Evolutionary conservation across 2,329 filamentous ascomycete genomes (phyloP).

Genomic region (Xylariales sp.): DNA sequence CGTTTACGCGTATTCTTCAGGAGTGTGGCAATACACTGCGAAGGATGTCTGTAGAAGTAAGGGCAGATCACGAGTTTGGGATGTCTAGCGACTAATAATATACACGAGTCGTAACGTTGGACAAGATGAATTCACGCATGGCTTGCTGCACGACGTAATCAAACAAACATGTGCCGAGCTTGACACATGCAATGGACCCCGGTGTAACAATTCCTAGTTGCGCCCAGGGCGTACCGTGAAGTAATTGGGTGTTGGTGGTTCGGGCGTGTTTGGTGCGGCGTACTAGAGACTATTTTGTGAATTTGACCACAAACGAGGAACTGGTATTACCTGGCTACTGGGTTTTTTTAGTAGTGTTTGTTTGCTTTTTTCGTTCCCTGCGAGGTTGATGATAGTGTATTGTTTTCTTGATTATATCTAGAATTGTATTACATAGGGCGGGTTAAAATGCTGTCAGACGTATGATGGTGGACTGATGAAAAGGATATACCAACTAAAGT

Average conservation of each 20-base stretch:
- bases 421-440: not conserved
- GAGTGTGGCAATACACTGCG: slow-evolving; percentile 37
- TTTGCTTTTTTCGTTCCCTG: not conserved
- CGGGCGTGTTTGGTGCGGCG: not conserved
- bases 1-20: not conserved
- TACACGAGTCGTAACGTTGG: slow-evolving; percentile 28
- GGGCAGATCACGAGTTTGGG: slow-evolving; percentile 7
- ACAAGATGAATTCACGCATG: slow-evolving; percentile 4
- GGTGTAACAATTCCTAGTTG: not conserved
- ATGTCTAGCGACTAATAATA: not conserved
- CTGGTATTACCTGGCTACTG: not conserved
- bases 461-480: not conserved
- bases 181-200: not conserved
- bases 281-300: not conserved
- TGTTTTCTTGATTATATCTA: not conserved
- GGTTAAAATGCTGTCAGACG: not conserved
- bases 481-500: not conserved
- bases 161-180: not conserved
- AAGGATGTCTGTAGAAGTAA: slow-evolving; percentile 9
- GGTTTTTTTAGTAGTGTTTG: not conserved
- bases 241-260: not conserved
- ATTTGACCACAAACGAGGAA: not conserved
- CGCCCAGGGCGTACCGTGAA: not conserved
- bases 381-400: not conserved
- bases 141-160: not conserved